Evolutionary conservation across 495 filamentous ascomycete genomes (phyloP), one percentile per base, ranked within the genome.

Genomic region (Hypoxylon perforatum): DNA sequence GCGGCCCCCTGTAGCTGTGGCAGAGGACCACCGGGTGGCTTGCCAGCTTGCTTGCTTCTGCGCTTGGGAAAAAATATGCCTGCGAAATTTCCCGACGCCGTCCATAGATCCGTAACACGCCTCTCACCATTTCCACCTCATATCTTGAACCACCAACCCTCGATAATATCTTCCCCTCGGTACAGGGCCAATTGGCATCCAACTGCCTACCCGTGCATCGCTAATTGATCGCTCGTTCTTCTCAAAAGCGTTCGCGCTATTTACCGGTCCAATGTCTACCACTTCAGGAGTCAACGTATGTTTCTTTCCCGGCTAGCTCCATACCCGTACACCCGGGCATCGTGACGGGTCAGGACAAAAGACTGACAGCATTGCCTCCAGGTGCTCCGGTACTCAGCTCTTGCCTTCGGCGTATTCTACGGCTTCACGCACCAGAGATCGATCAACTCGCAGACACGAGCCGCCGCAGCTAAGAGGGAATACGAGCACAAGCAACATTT

Each of bases 301-400:
- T 82, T 39, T 23, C 45, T 44, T 9, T 21, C 17, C 17, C 38
- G 38, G 14, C 23, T 22, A 17, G 6, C 45, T 39, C 52, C 39
- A 10, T 44, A 44, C 41, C 63, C 63, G 51, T 57, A 57, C 42
- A 46, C 51, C 61, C 56, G 46, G 67, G 58, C 44, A 60, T 36
- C 38, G 53, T 53, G 49, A 45, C 50, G 2, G 44, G 23, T 49
- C 5, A 62, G 38, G n/a, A 23, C 7, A 15, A 15, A 25, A 55
- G 51, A 71, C 62, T 71, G 51, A 71, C 53, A 63, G 17, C 41
- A 22, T 47, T 61, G 36, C 56, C 57, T 65, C 57, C 77, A 99
- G 96, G 93, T 99, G 77, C 85, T 98, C 78, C 93, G 95, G 74
- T 99, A 93, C 81, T 90, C 91, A 66, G 93, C 93, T 73, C 90